Base-by-base conservation (phyloP, 129 eudicot species). In the Helichrysum umbraculigerum region DNA sequence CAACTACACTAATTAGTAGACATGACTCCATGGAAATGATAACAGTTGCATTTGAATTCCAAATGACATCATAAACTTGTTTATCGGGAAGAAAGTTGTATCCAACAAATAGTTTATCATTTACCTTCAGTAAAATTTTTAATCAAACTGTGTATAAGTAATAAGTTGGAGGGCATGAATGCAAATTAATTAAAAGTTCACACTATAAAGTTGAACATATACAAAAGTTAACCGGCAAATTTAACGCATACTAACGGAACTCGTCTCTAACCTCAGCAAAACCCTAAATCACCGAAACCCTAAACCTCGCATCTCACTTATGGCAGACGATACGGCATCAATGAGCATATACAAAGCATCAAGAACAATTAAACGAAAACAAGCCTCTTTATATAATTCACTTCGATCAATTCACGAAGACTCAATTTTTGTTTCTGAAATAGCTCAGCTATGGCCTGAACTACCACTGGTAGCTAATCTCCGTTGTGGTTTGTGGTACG, bases 401-500 rank as follows among this genome's bases (percentile, higher is more conserved):
- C 84, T 94, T 0, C 86, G 87, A 0, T 94, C 99, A 1, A 89
- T 91, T 74, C 86, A 89, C 85, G 87, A 91, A 74, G 99, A 94
- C 68, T 91, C 99, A 17, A 83, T 94, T 42, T 94, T 94, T 76
- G 89, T 94, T 37, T 86, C 86, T 20, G 99, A 95, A 77, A 95
- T 95, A 57, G 71, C 89, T 5, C 96, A 91, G 83, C 73, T 91
- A 28, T 95, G 99, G 99, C 97, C 99, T 25, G 83, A 87, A 5
- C 74, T 95, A 3, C 97, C 99, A 0, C 83, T 95, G 19, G 86
- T 95, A 19, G 96, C 94, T 44, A 95, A 95, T 73, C 89, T 95
- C 30, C 96, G 99, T 0, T 95, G 99, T 42, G 99, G 97, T 0
- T 85, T 95, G 17, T 95, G 99, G 99, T 95, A 95, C 84, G 79